Evolutionary conservation across 805 yeast species (phyloP).

Genomic region (Peterozyma toletana): DNA sequence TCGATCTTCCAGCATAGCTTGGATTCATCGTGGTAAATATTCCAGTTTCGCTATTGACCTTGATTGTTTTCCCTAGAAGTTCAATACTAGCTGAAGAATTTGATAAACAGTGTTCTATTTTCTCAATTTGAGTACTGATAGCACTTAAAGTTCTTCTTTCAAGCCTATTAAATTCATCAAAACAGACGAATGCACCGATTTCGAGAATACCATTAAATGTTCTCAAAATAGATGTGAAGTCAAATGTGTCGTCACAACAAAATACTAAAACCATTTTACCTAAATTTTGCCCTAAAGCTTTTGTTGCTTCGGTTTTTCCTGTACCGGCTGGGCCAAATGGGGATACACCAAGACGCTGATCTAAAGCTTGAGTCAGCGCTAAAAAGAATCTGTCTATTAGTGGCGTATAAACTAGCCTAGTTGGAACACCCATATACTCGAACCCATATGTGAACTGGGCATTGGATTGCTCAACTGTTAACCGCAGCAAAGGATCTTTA

Average conservation of each 20-base stretch:
- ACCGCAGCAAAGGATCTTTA: conserved; percentile 21
- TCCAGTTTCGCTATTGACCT: conserved; percentile 47
- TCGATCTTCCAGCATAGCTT: conserved; percentile 74
- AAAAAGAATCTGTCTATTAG: conserved; percentile 56
- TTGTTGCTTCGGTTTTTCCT: conserved; percentile 89
- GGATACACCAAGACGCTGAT: conserved; percentile 77
- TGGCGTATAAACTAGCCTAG: conserved; percentile 71
- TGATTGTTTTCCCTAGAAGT: conserved; percentile 32
- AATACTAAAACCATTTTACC: conserved; percentile 83
- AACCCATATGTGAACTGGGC: conserved; percentile 58
- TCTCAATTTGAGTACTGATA: conserved; percentile 72
- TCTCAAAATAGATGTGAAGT: conserved; percentile 70
- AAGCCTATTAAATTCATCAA: conserved; percentile 88
- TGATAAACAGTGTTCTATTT: conserved; percentile 50
- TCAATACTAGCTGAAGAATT: conserved; percentile 21
- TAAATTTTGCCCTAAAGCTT: conserved; percentile 71
- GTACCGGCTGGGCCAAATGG: conserved; percentile 97
- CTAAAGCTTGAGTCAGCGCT: conserved; percentile 67
- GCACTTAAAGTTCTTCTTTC: conserved; percentile 71
- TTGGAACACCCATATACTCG: conserved; percentile 75
- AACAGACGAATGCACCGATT: conserved; percentile 92
- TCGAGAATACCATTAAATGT: conserved; percentile 72
- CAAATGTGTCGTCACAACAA: conserved; percentile 87
- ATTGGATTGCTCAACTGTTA: conserved; percentile 47
- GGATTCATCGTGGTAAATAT: conserved; percentile 91